Evolutionary conservation across 2,329 filamentous ascomycete species (phyloP).

Genomic region (Fusarium scirpi): DNA sequence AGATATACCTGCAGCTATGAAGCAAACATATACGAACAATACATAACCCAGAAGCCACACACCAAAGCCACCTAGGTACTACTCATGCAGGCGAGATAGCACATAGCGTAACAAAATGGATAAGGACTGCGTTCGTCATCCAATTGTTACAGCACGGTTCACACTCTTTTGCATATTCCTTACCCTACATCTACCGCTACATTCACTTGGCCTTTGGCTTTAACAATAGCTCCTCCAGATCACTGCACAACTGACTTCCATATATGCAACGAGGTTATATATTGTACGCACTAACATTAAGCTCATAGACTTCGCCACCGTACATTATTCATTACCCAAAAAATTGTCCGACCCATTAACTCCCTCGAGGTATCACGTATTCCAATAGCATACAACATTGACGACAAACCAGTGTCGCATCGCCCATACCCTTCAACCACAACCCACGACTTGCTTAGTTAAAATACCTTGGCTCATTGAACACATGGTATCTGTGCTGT

Average conservation of each 20-base stretch:
- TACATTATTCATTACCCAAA: constrained; percentile 39
- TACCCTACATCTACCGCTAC: too few relatives aligned
- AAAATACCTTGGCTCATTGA: constrained; percentile 87
- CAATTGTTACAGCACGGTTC: not conserved
- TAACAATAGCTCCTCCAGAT: not conserved
- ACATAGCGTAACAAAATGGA: not conserved
- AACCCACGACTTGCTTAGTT: constrained; percentile 22
- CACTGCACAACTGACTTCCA: not conserved
- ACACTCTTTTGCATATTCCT: not conserved
- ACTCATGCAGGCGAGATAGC: not conserved
- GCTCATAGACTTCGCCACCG: constrained; percentile 27
- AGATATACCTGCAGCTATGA: not conserved
- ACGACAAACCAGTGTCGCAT: constrained; percentile 14
- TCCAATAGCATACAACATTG: constrained; percentile 4
- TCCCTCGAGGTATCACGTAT: constrained; percentile 6
- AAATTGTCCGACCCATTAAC: constrained; percentile 20
- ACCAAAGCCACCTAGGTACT: not conserved
- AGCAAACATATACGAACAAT: not conserved
- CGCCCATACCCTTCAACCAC: not conserved
- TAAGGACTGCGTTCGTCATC: too few relatives aligned
- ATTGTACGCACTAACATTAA: constrained; percentile 30
- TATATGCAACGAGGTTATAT: constrained; percentile 10
- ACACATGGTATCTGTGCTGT: constrained; percentile 94
- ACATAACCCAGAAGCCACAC: constrained; percentile 11
- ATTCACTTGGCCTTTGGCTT: not conserved